Percentiles rank a stretch among this genome's conserved stretches.
Conservation (phyloP, 306 rosid genomes). For the Acmispon strigosus region DNA sequence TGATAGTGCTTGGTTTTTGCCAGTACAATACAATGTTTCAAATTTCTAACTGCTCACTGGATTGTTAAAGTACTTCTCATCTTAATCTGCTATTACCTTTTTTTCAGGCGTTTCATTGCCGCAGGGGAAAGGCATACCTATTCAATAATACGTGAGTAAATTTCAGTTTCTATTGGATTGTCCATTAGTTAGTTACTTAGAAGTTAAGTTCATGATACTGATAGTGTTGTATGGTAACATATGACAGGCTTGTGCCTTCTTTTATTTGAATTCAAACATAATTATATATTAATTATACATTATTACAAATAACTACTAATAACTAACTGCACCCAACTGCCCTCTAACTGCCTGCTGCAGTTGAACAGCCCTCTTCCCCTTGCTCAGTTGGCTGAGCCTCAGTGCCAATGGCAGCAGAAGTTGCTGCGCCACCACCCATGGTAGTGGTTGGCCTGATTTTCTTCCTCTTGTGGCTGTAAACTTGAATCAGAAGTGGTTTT, state of each 20-base stretch:
- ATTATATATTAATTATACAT: too few relatives aligned
- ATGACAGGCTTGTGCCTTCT: background rate
- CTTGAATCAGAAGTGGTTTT: too few relatives aligned
- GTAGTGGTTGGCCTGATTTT: too few relatives aligned
- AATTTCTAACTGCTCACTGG: conserved; percentile 17
- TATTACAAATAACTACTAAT: too few relatives aligned
- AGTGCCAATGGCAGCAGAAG: too few relatives aligned
- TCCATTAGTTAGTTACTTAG: background rate
- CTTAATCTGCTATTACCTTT: conserved; percentile 16
- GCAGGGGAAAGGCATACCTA: conserved; percentile 81
- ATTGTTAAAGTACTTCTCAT: conserved; percentile 14
- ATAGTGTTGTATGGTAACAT: background rate
- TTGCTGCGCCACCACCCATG: too few relatives aligned
- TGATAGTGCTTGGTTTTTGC: conserved; percentile 13
- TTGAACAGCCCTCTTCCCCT: too few relatives aligned
- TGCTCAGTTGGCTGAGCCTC: too few relatives aligned
- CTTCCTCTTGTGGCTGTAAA: too few relatives aligned
- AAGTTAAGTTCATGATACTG: background rate
- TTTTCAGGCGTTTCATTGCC: conserved; percentile 60
- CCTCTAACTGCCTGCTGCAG: too few relatives aligned
- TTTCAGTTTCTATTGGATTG: conserved; percentile 11
- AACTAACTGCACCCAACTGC: too few relatives aligned
- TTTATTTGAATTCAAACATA: background rate
- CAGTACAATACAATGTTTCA: background rate
- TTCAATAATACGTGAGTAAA: conserved; percentile 71